phyloP scores from a whole-genome alignment of 371 early-diverging fungal genomes.

The Rhizopus microsporus region DNA sequence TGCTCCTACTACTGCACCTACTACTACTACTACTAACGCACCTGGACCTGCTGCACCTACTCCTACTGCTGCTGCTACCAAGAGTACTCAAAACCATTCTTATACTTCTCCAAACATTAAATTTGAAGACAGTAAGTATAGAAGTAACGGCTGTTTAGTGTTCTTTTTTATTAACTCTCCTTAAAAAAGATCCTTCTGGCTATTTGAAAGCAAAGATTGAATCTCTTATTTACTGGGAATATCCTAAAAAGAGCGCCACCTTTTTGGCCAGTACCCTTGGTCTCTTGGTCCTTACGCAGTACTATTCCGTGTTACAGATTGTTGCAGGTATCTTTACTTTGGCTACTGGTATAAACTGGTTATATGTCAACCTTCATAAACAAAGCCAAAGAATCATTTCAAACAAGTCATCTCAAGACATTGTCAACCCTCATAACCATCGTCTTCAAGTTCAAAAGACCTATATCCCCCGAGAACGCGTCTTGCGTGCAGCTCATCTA shows the following conservation, averaged over 20 bases:
- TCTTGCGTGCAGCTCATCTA: conserved; percentile 35
- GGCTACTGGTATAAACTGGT: conserved; percentile 52
- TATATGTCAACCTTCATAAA: conserved; percentile 55
- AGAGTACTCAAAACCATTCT: neutral
- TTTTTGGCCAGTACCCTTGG: conserved; percentile 36
- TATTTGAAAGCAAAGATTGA: conserved; percentile 48
- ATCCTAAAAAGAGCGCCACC: conserved; percentile 46
- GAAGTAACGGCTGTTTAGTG: neutral
- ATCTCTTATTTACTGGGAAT: conserved; percentile 59
- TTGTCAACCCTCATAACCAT: conserved; percentile 45
- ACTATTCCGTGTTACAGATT: conserved; percentile 57
- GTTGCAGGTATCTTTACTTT: conserved; percentile 50
- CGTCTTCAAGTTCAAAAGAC: conserved; percentile 36
- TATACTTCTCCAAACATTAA: conserved; percentile 33
- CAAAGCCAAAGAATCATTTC: conserved; percentile 42
- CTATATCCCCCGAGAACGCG: conserved; percentile 44
- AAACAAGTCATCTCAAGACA: conserved; percentile 44
- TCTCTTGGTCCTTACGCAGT: conserved; percentile 51
- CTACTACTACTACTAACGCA: no score
- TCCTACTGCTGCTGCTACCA: conserved; percentile 5
- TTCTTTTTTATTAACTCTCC: neutral
- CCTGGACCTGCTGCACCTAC: no score
- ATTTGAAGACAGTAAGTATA: conserved; percentile 50
- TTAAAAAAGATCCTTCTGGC: conserved; percentile 42
- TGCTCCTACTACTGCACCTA: conserved; percentile 17